A percentile compares a stretch with the other conserved stretches of the same genome.
These are phyloP conservation scores for Vachellia collinsii DNA, from an alignment of 306 rosid species.

Conservation along the genomic window DNA sequence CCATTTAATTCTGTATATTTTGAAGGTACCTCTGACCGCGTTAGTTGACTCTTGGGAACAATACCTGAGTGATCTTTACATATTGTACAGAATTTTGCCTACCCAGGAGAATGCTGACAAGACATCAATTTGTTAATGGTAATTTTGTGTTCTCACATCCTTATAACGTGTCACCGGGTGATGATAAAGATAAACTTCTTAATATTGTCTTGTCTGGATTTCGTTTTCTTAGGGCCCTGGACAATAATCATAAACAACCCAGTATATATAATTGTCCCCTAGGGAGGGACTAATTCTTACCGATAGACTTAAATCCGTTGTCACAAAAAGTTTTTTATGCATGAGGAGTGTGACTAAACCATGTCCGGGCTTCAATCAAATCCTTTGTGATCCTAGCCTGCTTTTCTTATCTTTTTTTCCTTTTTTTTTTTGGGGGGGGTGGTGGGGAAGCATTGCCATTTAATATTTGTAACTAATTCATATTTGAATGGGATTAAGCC, in stretches of 20 bases:
- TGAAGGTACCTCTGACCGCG: constrained; percentile 16
- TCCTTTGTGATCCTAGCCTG: not conserved
- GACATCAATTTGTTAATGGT: constrained; percentile 14
- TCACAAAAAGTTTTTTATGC: no score
- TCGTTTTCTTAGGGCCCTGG: not conserved
- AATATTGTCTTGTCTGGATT: not conserved
- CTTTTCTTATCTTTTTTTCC: not conserved
- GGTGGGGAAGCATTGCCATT: not conserved
- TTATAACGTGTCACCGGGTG: not conserved
- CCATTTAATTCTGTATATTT: constrained; percentile 28
- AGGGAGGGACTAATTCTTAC: no score
- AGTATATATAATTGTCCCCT: no score
- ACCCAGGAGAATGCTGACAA: not conserved
- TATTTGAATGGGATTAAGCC: no score
- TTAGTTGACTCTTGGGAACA: constrained; percentile 27
- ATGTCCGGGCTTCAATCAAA: not conserved
- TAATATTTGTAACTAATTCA: not conserved
- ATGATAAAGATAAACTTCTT: not conserved
- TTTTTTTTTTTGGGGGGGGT: not conserved
- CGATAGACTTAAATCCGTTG: no score
- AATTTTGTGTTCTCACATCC: not conserved
- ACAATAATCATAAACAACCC: not conserved
- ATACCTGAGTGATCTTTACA: constrained; percentile 12
- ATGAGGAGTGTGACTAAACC: no score
- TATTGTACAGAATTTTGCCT: constrained; percentile 36